A percentile compares a stretch with the other conserved stretches of the same genome.
Evolutionary conservation across 345 rosid species (phyloP).

Genomic region (Rhizophora mangle): DNA sequence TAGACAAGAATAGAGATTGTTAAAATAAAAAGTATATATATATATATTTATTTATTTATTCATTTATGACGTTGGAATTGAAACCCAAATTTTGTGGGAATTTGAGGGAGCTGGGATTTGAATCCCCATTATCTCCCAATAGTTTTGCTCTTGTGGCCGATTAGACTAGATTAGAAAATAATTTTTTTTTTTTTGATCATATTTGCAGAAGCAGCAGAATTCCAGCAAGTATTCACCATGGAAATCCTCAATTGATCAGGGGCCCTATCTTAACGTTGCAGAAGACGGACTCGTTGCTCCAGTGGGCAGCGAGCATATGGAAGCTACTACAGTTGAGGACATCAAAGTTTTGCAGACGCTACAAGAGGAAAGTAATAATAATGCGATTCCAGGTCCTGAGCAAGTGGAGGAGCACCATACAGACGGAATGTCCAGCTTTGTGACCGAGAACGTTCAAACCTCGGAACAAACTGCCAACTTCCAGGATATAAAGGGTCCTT

Average conservation of each 20-base stretch:
- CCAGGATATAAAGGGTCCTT: constrained; percentile 21
- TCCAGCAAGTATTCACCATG: constrained; percentile 17
- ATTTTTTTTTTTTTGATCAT: background rate
- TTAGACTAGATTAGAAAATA: too few relatives aligned
- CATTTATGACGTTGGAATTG: background rate
- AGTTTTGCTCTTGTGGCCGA: too few relatives aligned
- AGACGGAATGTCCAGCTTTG: constrained; percentile 22
- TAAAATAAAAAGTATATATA: background rate
- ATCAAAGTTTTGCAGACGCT: constrained; percentile 4
- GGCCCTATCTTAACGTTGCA: constrained; percentile 55
- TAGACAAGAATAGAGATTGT: background rate
- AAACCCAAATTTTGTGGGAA: too few relatives aligned
- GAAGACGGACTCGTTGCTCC: constrained; percentile 76
- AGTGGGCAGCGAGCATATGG: constrained; percentile 36
- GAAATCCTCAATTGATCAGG: constrained; percentile 61
- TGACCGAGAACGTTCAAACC: constrained; percentile 13
- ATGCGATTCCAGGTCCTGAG: constrained; percentile 17
- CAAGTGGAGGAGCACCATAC: constrained; percentile 20
- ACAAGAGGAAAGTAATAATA: background rate
- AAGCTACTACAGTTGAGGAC: constrained; percentile 13
- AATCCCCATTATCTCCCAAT: too few relatives aligned
- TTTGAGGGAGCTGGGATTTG: too few relatives aligned
- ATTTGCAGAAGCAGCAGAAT: constrained; percentile 36
- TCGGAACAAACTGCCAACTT: constrained; percentile 20
- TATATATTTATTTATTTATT: too few relatives aligned